A percentile compares a stretch with the other conserved stretches of the same genome.
Conservation (phyloP, 202 grass and related monocot species). For the Schoenoplectus triqueter region DNA sequence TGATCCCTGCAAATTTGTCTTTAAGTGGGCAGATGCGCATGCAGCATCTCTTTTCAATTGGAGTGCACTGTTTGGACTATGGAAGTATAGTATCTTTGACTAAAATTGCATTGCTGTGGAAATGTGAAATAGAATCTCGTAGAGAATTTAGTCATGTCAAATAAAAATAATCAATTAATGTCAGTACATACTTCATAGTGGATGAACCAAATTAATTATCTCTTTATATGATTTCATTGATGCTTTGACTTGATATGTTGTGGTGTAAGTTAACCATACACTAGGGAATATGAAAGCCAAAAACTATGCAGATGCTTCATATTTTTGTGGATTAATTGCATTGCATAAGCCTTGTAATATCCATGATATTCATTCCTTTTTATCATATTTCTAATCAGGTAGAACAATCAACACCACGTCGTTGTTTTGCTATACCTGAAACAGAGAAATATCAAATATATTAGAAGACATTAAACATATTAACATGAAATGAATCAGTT, state of each 20-base stretch:
- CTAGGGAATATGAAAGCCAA: neutral
- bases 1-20: constrained; percentile 15
- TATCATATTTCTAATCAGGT: constrained; percentile 42
- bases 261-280: neutral
- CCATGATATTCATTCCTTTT: neutral
- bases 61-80: constrained; percentile 14
- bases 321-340: neutral
- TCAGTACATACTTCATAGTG: neutral
- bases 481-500: neutral
- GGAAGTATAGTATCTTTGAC: neutral
- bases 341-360: neutral
- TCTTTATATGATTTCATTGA: constrained; percentile 4
- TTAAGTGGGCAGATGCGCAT: neutral
- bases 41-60: neutral
- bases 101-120: neutral
- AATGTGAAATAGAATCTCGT: constrained; percentile 3
- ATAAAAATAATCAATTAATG: neutral
- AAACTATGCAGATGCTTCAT: constrained; percentile 17
- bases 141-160: constrained; percentile 7
- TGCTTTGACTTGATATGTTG: constrained; percentile 1
- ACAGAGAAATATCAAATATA: constrained; percentile 28
- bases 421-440: constrained; percentile 73
- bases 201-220: constrained; percentile 1
- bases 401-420: constrained; percentile 66
- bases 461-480: neutral